These are phyloP conservation scores for Pyrenula massariospora DNA, from an alignment of 495 filamentous ascomycete genomes.

Conservation along the genomic window DNA sequence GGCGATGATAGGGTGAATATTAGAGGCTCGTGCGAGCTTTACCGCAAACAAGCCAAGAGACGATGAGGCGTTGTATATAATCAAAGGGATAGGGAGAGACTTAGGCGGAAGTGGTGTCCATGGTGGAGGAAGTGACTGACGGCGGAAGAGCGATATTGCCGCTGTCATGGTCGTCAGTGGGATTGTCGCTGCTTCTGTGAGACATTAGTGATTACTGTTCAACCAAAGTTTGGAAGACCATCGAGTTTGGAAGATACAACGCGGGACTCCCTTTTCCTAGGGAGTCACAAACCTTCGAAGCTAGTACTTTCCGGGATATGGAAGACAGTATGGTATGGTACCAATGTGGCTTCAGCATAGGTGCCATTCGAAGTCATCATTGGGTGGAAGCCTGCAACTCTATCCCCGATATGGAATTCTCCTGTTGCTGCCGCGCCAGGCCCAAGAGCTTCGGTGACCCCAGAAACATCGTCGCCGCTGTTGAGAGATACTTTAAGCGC, in stretches of 20 bases:
- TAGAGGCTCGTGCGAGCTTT: constrained; percentile 52
- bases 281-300: constrained; percentile 39
- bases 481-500: constrained; percentile 22
- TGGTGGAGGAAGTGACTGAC: constrained; percentile 50
- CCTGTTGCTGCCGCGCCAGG: constrained; percentile 27
- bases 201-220: constrained; percentile 62
- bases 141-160: constrained; percentile 48
- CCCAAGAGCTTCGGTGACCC: constrained; percentile 52
- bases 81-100: constrained; percentile 31
- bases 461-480: constrained; percentile 62
- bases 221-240: too few relatives aligned
- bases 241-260: too few relatives aligned
- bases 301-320: constrained; percentile 49
- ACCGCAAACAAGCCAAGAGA: constrained; percentile 60
- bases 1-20: constrained; percentile 64
- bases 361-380: constrained; percentile 41
- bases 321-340: constrained; percentile 54
- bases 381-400: constrained; percentile 61
- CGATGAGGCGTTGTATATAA: constrained; percentile 54
- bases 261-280: too few relatives aligned
- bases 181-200: neutral
- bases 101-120: constrained; percentile 35
- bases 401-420: constrained; percentile 55
- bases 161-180: constrained; percentile 61
- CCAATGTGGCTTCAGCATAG: constrained; percentile 62